Evolutionary conservation across 2,329 filamentous ascomycete species (phyloP).

Genomic region (Thielaviopsis punctulata): DNA sequence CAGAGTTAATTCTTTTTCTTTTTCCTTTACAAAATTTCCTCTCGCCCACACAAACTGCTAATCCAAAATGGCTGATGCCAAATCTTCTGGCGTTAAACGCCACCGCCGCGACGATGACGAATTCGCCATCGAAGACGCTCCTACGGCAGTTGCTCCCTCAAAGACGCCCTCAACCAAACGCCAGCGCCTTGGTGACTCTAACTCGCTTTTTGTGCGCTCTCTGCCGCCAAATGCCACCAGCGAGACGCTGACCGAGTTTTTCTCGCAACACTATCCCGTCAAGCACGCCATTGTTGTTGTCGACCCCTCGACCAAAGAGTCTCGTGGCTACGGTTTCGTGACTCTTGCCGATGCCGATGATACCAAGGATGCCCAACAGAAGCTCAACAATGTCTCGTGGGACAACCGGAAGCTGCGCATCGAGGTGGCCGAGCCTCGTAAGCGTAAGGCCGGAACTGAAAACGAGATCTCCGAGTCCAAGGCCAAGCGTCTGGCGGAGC

Average conservation of each 20-base stretch:
- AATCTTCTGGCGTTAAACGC: conserved; percentile 21
- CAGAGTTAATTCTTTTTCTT: not conserved
- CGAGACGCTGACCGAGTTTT: conserved; percentile 70
- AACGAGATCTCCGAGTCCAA: conserved; percentile 26
- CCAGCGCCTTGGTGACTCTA: conserved; percentile 39
- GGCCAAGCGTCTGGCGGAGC: conserved; percentile 35
- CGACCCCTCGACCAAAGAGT: conserved; percentile 71
- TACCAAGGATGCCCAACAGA: conserved; percentile 60
- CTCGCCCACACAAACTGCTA: too few relatives aligned
- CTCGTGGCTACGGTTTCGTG: conserved; percentile 88
- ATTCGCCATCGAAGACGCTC: conserved; percentile 19
- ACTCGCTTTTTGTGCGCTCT: conserved; percentile 80
- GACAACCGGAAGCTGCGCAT: conserved; percentile 69
- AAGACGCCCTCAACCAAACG: conserved; percentile 29
- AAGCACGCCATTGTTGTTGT: conserved; percentile 90
- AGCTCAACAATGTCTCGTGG: conserved; percentile 62
- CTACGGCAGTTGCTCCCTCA: conserved; percentile 17
- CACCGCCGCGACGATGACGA: conserved; percentile 17
- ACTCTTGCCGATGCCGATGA: conserved; percentile 92
- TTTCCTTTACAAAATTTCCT: not conserved
- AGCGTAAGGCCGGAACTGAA: conserved; percentile 36
- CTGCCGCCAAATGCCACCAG: conserved; percentile 63
- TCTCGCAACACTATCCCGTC: conserved; percentile 85
- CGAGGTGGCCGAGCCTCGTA: conserved; percentile 73
- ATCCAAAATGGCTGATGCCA: conserved; percentile 16